These are phyloP conservation scores for Euphorbia pulcherrima DNA, from an alignment of 345 rosid species.

Conservation along the genomic window DNA sequence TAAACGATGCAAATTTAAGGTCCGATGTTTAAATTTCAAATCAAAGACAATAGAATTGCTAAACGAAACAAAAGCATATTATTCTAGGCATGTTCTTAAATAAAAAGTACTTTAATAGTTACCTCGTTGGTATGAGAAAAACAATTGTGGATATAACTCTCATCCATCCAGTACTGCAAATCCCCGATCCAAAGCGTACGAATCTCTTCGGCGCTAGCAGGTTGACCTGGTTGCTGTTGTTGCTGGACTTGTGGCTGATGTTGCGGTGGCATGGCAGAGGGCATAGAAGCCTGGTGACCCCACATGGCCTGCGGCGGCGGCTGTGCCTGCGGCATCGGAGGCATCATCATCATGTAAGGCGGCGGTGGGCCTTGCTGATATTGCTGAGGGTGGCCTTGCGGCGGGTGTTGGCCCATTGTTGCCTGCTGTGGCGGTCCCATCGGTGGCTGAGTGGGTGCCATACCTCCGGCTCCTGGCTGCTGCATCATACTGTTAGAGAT, in stretches of 20 bases:
- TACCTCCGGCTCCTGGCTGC: conserved; percentile 57
- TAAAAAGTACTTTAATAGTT: background rate
- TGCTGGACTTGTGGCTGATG: conserved; percentile 31
- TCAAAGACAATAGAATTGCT: no score
- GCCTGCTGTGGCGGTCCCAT: conserved; percentile 36
- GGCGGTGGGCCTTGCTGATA: conserved; percentile 27
- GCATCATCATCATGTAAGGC: conserved; percentile 54
- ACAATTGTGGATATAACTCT: conserved; percentile 48
- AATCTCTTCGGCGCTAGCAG: conserved; percentile 58
- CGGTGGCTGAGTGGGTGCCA: conserved; percentile 26
- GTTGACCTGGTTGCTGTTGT: conserved; percentile 24
- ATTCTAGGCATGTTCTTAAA: no score
- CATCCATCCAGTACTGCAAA: conserved; percentile 96
- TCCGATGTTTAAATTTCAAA: no score
- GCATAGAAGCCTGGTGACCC: conserved; percentile 29
- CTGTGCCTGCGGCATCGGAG: conserved; percentile 30
- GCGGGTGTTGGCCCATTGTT: conserved; percentile 38
- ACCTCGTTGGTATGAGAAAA: conserved; percentile 73
- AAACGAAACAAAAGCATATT: no score
- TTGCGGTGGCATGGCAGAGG: conserved; percentile 15
- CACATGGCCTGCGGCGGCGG: conserved; percentile 59
- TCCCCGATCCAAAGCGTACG: conserved; percentile 97
- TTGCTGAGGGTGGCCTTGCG: conserved; percentile 43
- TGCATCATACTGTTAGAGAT: conserved; percentile 45
- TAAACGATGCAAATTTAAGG: no score